phyloP scores from a whole-genome alignment of 1,139 yeast genomes.

The Pichia kudriavzevii region DNA sequence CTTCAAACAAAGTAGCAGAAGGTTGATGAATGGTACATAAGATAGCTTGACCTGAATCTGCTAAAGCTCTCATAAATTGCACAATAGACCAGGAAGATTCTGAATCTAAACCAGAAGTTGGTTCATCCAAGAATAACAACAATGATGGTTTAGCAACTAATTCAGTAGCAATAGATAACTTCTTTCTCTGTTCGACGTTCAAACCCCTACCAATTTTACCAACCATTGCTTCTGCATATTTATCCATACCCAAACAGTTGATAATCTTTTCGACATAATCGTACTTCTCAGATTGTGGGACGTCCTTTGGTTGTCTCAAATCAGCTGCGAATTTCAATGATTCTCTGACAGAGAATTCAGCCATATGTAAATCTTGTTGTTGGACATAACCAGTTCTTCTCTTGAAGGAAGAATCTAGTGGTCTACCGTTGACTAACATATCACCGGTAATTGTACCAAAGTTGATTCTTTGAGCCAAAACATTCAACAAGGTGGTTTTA shows the following conservation, averaged over 20 bases:
- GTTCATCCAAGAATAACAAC: conserved; percentile 44
- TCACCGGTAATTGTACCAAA: conserved; percentile 49
- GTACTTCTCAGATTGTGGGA: conserved; percentile 41
- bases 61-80: conserved; percentile 37
- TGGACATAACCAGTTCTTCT: conserved; percentile 54
- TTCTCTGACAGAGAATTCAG: conserved; percentile 46
- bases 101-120: conserved; percentile 50
- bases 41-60: conserved; percentile 47
- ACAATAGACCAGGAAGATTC: conserved; percentile 49
- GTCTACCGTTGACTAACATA: conserved; percentile 45
- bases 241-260: conserved; percentile 41
- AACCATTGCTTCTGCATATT: conserved; percentile 51
- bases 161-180: conserved; percentile 51
- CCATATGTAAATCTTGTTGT: conserved; percentile 50
- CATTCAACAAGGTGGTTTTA: conserved; percentile 55
- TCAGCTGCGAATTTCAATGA: conserved; percentile 48
- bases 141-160: conserved; percentile 45
- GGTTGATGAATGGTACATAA: conserved; percentile 55
- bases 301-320: conserved; percentile 41
- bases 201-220: conserved; percentile 47
- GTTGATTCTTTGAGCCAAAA: conserved; percentile 47
- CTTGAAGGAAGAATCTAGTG: conserved; percentile 37
- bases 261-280: conserved; percentile 47
- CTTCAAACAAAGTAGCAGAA: conserved; percentile 47
- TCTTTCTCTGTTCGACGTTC: conserved; percentile 57